Evolutionary conservation across 2,329 filamentous ascomycete genomes (phyloP), one percentile per base, ranked within the genome.

Genomic region (Zymoseptoria ardabiliae): DNA sequence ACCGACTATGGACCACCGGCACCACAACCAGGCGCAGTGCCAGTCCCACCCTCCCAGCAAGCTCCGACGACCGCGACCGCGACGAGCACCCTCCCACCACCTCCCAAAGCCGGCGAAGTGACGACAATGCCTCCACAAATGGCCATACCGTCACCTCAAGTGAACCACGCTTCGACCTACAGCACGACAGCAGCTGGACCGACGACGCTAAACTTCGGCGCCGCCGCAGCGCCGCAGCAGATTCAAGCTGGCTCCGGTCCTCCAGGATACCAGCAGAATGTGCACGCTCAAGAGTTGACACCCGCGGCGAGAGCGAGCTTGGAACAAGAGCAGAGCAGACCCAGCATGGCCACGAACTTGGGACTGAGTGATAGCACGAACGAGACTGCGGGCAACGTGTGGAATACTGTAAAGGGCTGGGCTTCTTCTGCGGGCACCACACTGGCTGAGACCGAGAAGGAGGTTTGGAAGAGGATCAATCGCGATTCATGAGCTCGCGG

Each of bases 401-500:
- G 76, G 66, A 71, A 71, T 30, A 71, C 70, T 4, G 75, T 77
- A 1, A 78, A 74, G 65, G 71, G 71, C 7, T 79, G 77, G 76
- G 69, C 75, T 58, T 69, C 67, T 48, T 70, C 61, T 54, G 76
- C 74, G 20, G 77, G 76, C 4, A 68, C 65, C 54, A 76, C 76
- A 58, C 63, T 78, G 58, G 74, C 71, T 8, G 73, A 79, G 68
- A 73, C 76, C 51, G 78, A 80, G 68, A 74, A 75, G 57, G 75
- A 75, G 69, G 74, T 78, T 52, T 81, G 78, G 78, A 77, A 70
- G 70, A 71, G 72, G 61, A 75, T 80, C 56, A 78, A 78, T 53
- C 51, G 51, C 51, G 51, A 53, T 19, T 23, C 51, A 19, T 53
- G 50, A 51, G 7, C 5, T 45, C 35, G 35, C 35, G 13, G 35